Conservation (phyloP, 352 stramenopile species). For the Pythium myriotylum region DNA sequence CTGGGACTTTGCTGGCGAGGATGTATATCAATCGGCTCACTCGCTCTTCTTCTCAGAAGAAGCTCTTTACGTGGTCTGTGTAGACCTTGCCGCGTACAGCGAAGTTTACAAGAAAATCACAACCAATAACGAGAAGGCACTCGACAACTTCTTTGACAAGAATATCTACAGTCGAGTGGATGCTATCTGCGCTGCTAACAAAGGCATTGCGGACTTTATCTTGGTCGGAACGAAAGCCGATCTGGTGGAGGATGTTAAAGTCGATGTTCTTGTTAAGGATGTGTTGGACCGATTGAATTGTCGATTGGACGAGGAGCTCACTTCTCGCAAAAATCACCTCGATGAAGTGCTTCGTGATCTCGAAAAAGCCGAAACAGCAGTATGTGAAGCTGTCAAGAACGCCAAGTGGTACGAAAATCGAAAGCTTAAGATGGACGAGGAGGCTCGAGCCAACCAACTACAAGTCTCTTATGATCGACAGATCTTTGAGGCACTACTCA, state of each 20-base stretch:
- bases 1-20: conserved; percentile 26
- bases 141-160: conserved; percentile 12
- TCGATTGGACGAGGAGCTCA: neutral
- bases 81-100: conserved; percentile 13
- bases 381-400: too few relatives aligned
- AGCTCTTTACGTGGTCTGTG: conserved; percentile 16
- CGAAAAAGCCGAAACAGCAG: too few relatives aligned
- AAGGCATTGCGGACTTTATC: conserved; percentile 18
- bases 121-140: too few relatives aligned
- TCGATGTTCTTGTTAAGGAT: neutral
- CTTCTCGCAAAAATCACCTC: too few relatives aligned
- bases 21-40: conserved; percentile 16
- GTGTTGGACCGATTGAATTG: neutral
- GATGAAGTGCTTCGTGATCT: too few relatives aligned
- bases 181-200: conserved; percentile 14
- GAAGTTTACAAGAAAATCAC: neutral
- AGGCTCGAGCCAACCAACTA: too few relatives aligned
- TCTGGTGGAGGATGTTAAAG: neutral
- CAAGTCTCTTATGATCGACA: too few relatives aligned
- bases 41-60: conserved; percentile 20
- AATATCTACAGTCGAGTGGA: conserved; percentile 3
- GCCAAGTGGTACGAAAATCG: too few relatives aligned
- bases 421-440: too few relatives aligned
- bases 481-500: too few relatives aligned
- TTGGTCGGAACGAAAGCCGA: conserved; percentile 21